Conservation (phyloP, 352 stramenopile species). For the Poterioochromonas sp. region DNA sequence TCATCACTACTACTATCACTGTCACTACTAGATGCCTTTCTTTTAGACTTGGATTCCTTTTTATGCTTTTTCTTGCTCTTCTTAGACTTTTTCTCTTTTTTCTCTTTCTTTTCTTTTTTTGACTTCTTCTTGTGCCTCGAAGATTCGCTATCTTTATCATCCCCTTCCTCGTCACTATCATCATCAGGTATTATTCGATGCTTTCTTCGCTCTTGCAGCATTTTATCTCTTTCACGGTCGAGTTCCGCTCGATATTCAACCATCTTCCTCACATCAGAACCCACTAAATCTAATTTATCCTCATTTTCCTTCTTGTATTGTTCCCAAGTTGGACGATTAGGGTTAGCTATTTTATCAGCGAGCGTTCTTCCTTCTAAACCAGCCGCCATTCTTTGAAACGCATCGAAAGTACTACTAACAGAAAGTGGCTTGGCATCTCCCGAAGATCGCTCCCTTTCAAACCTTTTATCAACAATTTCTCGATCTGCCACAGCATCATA, state of each 20-base stretch:
- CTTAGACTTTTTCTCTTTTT: not conserved
- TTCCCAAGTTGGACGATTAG: constrained; percentile 48
- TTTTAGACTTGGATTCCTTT: not conserved
- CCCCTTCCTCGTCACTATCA: not conserved
- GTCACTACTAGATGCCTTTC: not conserved
- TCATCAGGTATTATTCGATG: not conserved
- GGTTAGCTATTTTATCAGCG: constrained; percentile 36
- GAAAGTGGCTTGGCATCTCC: not conserved
- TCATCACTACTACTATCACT: not conserved
- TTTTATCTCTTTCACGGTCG: constrained; percentile 41
- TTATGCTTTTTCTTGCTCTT: not conserved
- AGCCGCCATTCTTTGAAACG: constrained; percentile 23
- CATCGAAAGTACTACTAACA: constrained; percentile 20
- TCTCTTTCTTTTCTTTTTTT: constrained; percentile 21
- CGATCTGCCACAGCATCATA: constrained; percentile 1
- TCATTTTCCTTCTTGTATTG: constrained; percentile 49
- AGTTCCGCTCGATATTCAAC: constrained; percentile 46
- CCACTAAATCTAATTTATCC: constrained; percentile 46
- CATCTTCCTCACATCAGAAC: constrained; percentile 46
- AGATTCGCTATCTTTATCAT: not conserved
- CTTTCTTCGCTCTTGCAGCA: not conserved
- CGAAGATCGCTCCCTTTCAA: not conserved
- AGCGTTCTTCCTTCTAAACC: constrained; percentile 10
- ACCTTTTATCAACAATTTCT: constrained; percentile 6
- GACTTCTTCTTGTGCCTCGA: not conserved